Conservation (phyloP, 73 alveolate species). For the Tetrahymena elliotti region DNA sequence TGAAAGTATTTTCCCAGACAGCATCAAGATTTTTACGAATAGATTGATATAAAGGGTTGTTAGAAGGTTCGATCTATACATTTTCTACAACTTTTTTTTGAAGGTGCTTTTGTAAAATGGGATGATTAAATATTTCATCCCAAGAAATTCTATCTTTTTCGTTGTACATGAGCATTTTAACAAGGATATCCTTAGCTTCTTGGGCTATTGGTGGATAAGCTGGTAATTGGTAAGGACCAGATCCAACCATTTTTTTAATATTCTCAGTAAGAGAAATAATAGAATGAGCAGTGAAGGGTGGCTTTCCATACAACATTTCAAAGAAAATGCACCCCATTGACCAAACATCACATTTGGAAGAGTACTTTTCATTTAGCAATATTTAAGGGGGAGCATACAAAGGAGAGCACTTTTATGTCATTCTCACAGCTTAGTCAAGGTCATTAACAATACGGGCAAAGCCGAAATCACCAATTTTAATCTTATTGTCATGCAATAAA, state of each 20-base stretch:
- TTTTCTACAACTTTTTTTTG: not conserved
- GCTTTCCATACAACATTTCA: constrained; percentile 33
- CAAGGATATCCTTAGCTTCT: constrained; percentile 14
- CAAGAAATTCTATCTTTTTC: constrained; percentile 28
- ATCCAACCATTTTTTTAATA: constrained; percentile 13
- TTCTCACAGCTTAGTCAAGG: not conserved
- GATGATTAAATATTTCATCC: constrained; percentile 36
- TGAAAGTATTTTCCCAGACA: not conserved
- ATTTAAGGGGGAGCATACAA: constrained; percentile 40
- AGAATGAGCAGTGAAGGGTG: constrained; percentile 21
- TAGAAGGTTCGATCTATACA: not conserved
- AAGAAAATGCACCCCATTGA: constrained; percentile 29
- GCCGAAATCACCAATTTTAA: constrained; percentile 41
- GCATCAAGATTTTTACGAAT: not conserved
- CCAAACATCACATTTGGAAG: constrained; percentile 45
- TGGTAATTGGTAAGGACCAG: constrained; percentile 25
- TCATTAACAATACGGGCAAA: constrained; percentile 5
- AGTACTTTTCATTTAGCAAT: not conserved
- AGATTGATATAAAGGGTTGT: not conserved
- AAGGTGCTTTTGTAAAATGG: not conserved
- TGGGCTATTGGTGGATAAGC: constrained; percentile 16
- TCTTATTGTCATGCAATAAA: constrained; percentile 12
- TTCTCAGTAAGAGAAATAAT: constrained; percentile 9
- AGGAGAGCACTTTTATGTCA: constrained; percentile 32
- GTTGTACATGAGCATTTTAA: constrained; percentile 7